phyloP scores from a whole-genome alignment of 208 protist species.

The Acanthamoeba quina region DNA sequence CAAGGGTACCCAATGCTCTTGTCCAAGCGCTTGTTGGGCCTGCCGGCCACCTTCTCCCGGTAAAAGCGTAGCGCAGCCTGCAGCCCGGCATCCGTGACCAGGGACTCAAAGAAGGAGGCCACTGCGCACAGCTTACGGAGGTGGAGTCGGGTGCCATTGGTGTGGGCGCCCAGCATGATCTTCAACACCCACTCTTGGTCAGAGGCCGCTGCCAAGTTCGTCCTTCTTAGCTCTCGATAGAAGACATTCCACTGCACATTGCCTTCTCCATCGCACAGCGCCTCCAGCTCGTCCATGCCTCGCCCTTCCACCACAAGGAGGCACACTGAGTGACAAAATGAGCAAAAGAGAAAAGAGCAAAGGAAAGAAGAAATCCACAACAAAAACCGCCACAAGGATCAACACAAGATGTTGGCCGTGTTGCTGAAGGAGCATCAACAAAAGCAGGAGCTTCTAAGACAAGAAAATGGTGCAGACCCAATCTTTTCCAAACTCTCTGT shows the following conservation, averaged over 20 bases:
- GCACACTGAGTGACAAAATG: background rate
- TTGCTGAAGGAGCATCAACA: conserved; percentile 75
- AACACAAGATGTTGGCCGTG: conserved; percentile 47
- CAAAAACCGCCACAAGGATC: background rate
- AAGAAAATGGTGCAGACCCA: conserved; percentile 64
- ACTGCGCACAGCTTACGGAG: background rate
- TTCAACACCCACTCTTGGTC: conserved; percentile 7
- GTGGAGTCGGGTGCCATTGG: background rate
- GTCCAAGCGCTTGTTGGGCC: background rate
- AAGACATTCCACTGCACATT: background rate
- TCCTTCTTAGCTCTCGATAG: background rate
- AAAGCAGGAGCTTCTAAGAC: conserved; percentile 49
- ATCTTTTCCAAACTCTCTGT: background rate
- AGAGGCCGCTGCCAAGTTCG: background rate
- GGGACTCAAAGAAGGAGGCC: conserved; percentile 20
- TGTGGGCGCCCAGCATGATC: conserved; percentile 23
- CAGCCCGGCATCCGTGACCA: background rate
- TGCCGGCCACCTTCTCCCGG: background rate
- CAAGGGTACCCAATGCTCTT: background rate
- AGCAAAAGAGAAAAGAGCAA: background rate
- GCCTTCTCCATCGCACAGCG: background rate
- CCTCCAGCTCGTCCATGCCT: background rate
- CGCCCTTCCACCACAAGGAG: background rate
- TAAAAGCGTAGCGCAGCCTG: background rate
- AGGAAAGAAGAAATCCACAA: background rate